Percentiles rank a stretch among this genome's conserved stretches.
These are phyloP conservation scores for Helianthus annuus DNA, from an alignment of 129 eudicot species.

Conservation along the genomic window HanXRQr2.0-SUNRISE NC_035441.2:151155779-151156278, in stretches of 20 bases:
- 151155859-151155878: too few species aligned
- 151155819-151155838: too few species aligned
- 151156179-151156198: conserved; percentile 53
- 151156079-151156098: background rate
- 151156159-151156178: conserved; percentile 70
- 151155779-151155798: too few species aligned
- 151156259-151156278: background rate
- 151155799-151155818: too few species aligned
- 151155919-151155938: background rate
- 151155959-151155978: conserved; percentile 85
- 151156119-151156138: conserved; percentile 75
- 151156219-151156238: conserved; percentile 78
- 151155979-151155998: conserved; percentile 94
- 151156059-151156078: background rate
- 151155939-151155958: background rate
- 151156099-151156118: background rate
- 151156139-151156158: conserved; percentile 77
- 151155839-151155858: too few species aligned
- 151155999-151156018: conserved; percentile 57
- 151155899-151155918: background rate
- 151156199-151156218: conserved; percentile 67
- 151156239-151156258: conserved; percentile 14
- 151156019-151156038: background rate
- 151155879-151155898: too few species aligned
- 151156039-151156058: background rate